A percentile compares a stretch with the other conserved stretches of the same genome.
Conservation (phyloP, 768 basidiomycete genomes). For the Coprinellus micaceus region DNA sequence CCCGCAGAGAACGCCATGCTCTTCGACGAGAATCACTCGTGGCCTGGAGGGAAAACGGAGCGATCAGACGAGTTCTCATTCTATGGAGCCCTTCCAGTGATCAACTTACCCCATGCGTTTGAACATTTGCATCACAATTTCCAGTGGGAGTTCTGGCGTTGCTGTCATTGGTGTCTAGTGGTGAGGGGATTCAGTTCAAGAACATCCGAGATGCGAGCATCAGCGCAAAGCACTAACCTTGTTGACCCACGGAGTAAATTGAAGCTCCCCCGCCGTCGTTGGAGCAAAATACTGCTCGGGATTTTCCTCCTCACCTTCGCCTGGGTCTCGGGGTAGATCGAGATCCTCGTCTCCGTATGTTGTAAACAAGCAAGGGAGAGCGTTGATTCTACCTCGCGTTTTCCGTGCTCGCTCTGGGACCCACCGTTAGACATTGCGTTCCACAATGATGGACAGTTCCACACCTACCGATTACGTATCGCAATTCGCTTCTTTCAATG, state of each 20-base stretch:
- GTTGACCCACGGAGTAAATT: conserved; percentile 91
- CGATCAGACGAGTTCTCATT: conserved; percentile 5
- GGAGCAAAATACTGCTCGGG: conserved; percentile 58
- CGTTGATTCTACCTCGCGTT: conserved; percentile 53
- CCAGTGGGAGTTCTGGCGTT: conserved; percentile 85
- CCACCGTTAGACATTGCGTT: background rate
- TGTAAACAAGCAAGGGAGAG: conserved; percentile 73
- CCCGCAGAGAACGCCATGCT: conserved; percentile 77
- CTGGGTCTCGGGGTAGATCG: conserved; percentile 37
- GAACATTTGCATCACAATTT: conserved; percentile 97
- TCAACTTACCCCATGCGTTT: conserved; percentile 89
- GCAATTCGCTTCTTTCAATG: conserved; percentile 81
- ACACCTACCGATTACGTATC: conserved; percentile 74
- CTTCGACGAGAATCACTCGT: conserved; percentile 92
- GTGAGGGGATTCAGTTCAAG: background rate
- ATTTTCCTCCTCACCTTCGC: conserved; percentile 62
- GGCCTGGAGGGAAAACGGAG: conserved; percentile 51
- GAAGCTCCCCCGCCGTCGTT: conserved; percentile 54
- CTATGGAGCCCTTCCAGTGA: background rate
- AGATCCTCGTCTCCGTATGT: conserved; percentile 50
- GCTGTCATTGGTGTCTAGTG: conserved; percentile 89
- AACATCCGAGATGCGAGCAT: conserved; percentile 1
- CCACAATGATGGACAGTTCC: conserved; percentile 6
- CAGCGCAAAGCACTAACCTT: conserved; percentile 49
- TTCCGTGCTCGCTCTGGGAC: conserved; percentile 66